A percentile compares a stretch with the other conserved stretches of the same genome.
Conservation (phyloP, 768 basidiomycete genomes). For the Myochromella boudieri region DNA sequence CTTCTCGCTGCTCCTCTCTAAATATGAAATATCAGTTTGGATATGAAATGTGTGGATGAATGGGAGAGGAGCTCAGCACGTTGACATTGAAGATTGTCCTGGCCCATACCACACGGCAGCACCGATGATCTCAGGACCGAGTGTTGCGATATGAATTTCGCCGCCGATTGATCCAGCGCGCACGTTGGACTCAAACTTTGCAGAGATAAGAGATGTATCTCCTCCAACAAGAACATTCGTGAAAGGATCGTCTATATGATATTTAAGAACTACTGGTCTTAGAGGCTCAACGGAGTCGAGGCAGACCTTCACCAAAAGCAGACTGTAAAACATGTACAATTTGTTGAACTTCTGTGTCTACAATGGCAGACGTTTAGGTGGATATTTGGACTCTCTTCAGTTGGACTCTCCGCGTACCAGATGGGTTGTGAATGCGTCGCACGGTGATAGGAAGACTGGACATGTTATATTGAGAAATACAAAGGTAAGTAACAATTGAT, state of each 20-base stretch:
- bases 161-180: conserved; percentile 24
- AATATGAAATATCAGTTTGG: neutral
- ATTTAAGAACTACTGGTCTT: neutral
- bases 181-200: conserved; percentile 19
- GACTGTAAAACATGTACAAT: conserved; percentile 8
- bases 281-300: neutral
- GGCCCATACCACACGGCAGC: conserved; percentile 32
- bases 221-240: conserved; percentile 17
- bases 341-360: conserved; percentile 13
- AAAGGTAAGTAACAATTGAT: too few species aligned
- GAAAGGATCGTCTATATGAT: conserved; percentile 19
- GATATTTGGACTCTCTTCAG: neutral
- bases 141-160: conserved; percentile 24
- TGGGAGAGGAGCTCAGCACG: conserved; percentile 13
- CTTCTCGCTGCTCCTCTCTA: conserved; percentile 27
- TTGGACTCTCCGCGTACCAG: conserved; percentile 5
- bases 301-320: conserved; percentile 14
- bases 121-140: conserved; percentile 23
- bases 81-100: conserved; percentile 21
- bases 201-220: conserved; percentile 16
- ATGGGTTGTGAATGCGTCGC: conserved; percentile 8
- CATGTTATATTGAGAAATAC: conserved; percentile 1
- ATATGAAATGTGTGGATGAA: neutral
- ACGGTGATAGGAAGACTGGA: conserved; percentile 2
- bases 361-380: neutral